These are phyloP conservation scores for Auricularia sp. DNA, from an alignment of 768 basidiomycete species.

Conservation along the genomic window DNA sequence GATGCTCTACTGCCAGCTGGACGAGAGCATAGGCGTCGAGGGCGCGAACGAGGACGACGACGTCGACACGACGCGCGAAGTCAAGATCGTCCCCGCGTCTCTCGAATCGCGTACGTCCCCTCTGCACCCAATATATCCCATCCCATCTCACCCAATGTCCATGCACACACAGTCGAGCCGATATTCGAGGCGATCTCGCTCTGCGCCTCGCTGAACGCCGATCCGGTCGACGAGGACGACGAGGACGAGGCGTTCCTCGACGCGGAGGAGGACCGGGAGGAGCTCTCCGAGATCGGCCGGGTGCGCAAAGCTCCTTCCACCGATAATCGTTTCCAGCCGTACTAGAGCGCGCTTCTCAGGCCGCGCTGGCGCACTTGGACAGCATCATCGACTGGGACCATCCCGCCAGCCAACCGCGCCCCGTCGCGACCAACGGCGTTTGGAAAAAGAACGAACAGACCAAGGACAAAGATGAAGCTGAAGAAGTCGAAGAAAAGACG, in stretches of 20 bases:
- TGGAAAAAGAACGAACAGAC: too few relatives aligned
- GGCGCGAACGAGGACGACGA: conserved; percentile 31
- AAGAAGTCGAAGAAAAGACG: not conserved
- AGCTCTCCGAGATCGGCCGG: conserved; percentile 82
- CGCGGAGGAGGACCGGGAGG: conserved; percentile 48
- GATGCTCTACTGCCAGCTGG: conserved; percentile 89
- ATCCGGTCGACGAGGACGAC: conserved; percentile 35
- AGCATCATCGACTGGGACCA: conserved; percentile 49
- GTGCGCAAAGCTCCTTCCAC: conserved; percentile 85
- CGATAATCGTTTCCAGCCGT: conserved; percentile 70
- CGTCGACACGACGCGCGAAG: conserved; percentile 61
- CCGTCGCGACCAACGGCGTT: not conserved
- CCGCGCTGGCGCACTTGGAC: conserved; percentile 73
- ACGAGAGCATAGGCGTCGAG: conserved; percentile 43
- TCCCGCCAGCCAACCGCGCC: not conserved
- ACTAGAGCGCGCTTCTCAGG: conserved; percentile 64
- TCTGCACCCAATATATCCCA: not conserved
- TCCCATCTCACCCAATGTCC: conserved; percentile 2
- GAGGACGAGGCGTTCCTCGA: conserved; percentile 44
- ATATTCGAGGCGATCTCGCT: conserved; percentile 82
- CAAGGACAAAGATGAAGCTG: conserved; percentile 10
- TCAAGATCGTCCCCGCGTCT: conserved; percentile 62
- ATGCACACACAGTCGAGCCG: conserved; percentile 48
- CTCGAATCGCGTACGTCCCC: conserved; percentile 46
- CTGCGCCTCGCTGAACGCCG: conserved; percentile 82